These are phyloP conservation scores for Tricholoma hemisulphureum DNA, from an alignment of 768 basidiomycete genomes.

Conservation along the genomic window DNA sequence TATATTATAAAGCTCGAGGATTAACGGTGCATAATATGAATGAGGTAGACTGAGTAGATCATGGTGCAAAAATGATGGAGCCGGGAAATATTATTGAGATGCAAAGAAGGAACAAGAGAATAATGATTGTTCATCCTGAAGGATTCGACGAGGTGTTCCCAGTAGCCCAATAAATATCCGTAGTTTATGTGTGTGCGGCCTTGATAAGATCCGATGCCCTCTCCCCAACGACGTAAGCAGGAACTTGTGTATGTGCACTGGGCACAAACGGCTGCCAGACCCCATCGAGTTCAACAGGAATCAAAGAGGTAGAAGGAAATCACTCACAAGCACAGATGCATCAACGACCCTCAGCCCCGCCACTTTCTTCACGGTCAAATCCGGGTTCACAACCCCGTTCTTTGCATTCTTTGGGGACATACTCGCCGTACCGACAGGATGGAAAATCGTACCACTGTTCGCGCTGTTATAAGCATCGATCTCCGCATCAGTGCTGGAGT, in stretches of 20 bases:
- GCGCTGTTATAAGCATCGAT: conserved; percentile 18
- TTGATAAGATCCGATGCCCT: conserved; percentile 7
- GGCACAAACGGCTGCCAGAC: conserved; percentile 2
- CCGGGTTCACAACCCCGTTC: conserved; percentile 2
- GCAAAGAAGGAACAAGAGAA: too few species aligned
- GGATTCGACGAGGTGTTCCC: too few species aligned
- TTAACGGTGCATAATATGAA: too few species aligned
- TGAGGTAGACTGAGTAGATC: too few species aligned
- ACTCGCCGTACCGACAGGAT: conserved; percentile 24
- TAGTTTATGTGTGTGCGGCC: too few species aligned
- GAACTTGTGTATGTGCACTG: conserved; percentile 2
- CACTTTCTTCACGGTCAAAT: conserved; percentile 30
- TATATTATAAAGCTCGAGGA: too few species aligned
- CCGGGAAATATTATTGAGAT: too few species aligned
- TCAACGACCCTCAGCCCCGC: conserved; percentile 32
- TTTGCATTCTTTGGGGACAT: conserved; percentile 12
- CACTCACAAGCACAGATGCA: conserved; percentile 21
- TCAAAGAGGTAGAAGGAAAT: not conserved
- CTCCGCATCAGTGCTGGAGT: conserved; percentile 20
- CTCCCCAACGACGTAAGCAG: conserved; percentile 3
- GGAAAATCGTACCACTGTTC: conserved; percentile 17
- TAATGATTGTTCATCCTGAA: too few species aligned
- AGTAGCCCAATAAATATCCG: too few species aligned
- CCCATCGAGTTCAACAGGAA: too few species aligned
- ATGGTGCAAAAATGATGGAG: too few species aligned